Conservation (phyloP, 106 monocot species). For the Dendrobium huoshanense region DNA sequence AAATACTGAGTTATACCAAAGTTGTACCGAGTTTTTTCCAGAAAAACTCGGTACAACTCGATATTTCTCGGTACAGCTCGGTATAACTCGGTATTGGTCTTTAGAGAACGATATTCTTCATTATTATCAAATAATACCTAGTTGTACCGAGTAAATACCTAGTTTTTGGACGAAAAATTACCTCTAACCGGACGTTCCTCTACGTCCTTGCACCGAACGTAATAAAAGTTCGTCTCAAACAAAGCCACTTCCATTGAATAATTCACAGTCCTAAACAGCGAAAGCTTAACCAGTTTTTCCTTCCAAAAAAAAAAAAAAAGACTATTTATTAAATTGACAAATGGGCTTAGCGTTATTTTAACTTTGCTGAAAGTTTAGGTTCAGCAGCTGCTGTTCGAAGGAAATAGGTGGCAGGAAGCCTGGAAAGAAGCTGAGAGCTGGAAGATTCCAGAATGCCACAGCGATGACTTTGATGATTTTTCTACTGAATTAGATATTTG, state of each 20-base stretch:
- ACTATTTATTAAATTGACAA: neutral
- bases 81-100: too few relatives aligned
- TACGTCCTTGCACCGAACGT: too few relatives aligned
- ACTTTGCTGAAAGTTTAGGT: constrained; percentile 27
- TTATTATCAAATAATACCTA: too few relatives aligned
- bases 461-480: constrained; percentile 33
- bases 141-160: too few relatives aligned
- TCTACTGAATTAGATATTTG: constrained; percentile 12
- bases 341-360: neutral
- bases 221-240: too few relatives aligned
- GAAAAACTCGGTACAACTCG: too few relatives aligned
- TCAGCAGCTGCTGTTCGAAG: constrained; percentile 25
- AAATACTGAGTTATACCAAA: too few relatives aligned
- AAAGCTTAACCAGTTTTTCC: neutral
- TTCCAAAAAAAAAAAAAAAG: neutral
- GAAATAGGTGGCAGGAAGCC: constrained; percentile 6
- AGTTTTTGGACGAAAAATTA: too few relatives aligned
- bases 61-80: too few relatives aligned
- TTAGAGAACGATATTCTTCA: too few relatives aligned
- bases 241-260: neutral
- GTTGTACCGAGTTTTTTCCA: too few relatives aligned
- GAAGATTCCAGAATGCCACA: constrained; percentile 25
- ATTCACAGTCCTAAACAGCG: neutral
- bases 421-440: constrained; percentile 28
- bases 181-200: too few relatives aligned